These are phyloP conservation scores for Pseudopithomyces maydicus DNA, from an alignment of 2,329 filamentous ascomycete genomes.

Conservation along the genomic window DNA sequence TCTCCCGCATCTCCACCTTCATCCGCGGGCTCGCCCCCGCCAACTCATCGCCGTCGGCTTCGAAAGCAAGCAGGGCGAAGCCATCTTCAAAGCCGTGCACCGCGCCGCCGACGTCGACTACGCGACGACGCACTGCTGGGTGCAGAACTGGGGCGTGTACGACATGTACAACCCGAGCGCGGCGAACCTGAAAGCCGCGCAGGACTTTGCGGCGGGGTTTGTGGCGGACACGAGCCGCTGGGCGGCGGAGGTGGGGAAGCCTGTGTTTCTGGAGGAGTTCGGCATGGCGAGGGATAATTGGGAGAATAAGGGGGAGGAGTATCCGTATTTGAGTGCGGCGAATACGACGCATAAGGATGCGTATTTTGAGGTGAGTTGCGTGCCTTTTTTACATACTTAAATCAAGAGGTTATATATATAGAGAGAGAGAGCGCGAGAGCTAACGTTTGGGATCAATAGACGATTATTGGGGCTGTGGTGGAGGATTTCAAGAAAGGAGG, in stretches of 20 bases:
- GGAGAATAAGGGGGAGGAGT: slow-evolving; percentile 43
- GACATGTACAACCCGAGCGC: slow-evolving; percentile 44
- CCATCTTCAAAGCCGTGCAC: slow-evolving; percentile 46
- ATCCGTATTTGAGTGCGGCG: slow-evolving; percentile 43
- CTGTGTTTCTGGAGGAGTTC: slow-evolving; percentile 47
- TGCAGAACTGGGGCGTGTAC: slow-evolving; percentile 47
- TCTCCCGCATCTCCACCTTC: slow-evolving; percentile 42
- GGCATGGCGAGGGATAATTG: slow-evolving; percentile 49
- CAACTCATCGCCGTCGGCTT: slow-evolving; percentile 47
- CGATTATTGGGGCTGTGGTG: slow-evolving; percentile 44
- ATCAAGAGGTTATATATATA: no score
- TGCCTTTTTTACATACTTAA: no score
- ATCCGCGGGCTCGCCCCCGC: slow-evolving; percentile 43
- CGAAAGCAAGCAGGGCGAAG: slow-evolving; percentile 47
- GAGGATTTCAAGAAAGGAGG: slow-evolving; percentile 41
- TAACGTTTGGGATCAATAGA: slow-evolving; percentile 20
- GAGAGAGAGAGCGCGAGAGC: not conserved
- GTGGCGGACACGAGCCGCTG: slow-evolving; percentile 41
- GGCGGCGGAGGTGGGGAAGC: slow-evolving; percentile 45
- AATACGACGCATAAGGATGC: slow-evolving; percentile 44
- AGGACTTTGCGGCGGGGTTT: slow-evolving; percentile 43
- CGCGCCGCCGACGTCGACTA: slow-evolving; percentile 45
- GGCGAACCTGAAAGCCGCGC: slow-evolving; percentile 37
- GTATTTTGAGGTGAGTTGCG: slow-evolving; percentile 36
- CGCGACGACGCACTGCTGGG: slow-evolving; percentile 48